phyloP scores from a whole-genome alignment of 495 filamentous ascomycete genomes.

The Filosporella fistucella region DNA sequence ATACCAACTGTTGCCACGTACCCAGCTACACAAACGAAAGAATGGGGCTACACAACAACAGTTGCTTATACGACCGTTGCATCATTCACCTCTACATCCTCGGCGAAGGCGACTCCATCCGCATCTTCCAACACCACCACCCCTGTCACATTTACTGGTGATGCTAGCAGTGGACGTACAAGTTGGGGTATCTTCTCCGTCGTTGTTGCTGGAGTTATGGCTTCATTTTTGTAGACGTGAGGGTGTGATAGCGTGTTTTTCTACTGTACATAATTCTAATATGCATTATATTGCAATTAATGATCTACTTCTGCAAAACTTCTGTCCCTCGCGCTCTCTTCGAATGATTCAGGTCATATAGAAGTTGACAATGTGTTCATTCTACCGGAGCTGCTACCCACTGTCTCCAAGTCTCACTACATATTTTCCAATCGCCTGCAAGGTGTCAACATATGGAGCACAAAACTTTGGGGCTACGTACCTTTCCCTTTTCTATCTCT shows the following conservation, averaged over 20 bases:
- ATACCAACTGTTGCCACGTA: too few relatives aligned
- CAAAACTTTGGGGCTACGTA: not conserved
- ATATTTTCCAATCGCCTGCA: slow-evolving; percentile 3
- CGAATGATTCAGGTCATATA: too few relatives aligned
- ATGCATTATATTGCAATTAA: too few relatives aligned
- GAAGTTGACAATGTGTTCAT: too few relatives aligned
- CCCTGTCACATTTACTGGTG: not conserved
- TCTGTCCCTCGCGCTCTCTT: too few relatives aligned
- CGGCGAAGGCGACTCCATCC: not conserved
- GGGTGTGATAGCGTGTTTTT: too few relatives aligned
- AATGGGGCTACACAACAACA: too few relatives aligned
- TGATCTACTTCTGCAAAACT: too few relatives aligned
- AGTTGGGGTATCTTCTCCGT: not conserved
- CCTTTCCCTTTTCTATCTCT: slow-evolving; percentile 7
- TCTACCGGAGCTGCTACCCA: too few relatives aligned
- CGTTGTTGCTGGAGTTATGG: not conserved
- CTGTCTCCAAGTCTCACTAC: slow-evolving; percentile 1
- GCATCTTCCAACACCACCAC: not conserved
- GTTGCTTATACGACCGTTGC: too few relatives aligned
- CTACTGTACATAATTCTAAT: too few relatives aligned
- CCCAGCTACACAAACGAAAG: too few relatives aligned
- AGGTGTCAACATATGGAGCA: not conserved
- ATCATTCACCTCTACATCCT: not conserved
- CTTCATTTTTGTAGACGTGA: not conserved
- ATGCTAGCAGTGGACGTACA: not conserved